phyloP scores from a whole-genome alignment of 805 yeast species.

The Zygoascus biomembranicola region DNA sequence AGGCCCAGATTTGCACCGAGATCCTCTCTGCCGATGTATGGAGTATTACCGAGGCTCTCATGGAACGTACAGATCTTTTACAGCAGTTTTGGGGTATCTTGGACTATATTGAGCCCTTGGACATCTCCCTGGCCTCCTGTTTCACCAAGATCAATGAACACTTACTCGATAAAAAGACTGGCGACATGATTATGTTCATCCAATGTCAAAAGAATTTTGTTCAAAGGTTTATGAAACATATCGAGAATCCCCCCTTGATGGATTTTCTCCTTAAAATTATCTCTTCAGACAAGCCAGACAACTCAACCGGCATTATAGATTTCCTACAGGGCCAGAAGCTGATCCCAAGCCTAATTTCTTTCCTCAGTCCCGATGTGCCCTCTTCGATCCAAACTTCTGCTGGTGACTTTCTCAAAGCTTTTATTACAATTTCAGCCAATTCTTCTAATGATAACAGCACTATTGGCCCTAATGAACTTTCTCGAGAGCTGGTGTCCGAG shows the following conservation, averaged over 20 bases:
- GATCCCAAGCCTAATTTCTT: conserved; percentile 63
- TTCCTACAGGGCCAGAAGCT: conserved; percentile 63
- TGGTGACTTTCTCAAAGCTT: conserved; percentile 90
- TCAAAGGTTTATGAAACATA: conserved; percentile 70
- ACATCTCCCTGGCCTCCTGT: conserved; percentile 73
- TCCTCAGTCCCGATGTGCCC: conserved; percentile 57
- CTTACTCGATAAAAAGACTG: conserved; percentile 79
- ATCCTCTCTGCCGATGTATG: conserved; percentile 86
- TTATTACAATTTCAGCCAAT: conserved; percentile 89
- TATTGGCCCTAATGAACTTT: conserved; percentile 91
- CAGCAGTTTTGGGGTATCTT: conserved; percentile 72
- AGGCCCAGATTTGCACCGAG: conserved; percentile 72
- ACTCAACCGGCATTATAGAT: conserved; percentile 80
- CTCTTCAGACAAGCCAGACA: conserved; percentile 86
- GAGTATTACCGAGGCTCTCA: conserved; percentile 84
- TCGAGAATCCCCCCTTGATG: conserved; percentile 91
- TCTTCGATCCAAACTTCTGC: conserved; percentile 85
- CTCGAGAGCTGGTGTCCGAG: conserved; percentile 80
- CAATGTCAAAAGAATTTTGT: conserved; percentile 62
- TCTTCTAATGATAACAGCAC: conserved; percentile 83
- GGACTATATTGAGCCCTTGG: conserved; percentile 56
- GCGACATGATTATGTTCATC: conserved; percentile 65
- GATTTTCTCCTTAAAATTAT: conserved; percentile 84
- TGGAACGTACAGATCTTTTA: conserved; percentile 61
- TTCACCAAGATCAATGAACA: conserved; percentile 91